These are phyloP conservation scores for Rhipidocladum racemiflorum DNA, from an alignment of 176 grass and related monocot genomes.

Conservation along the genomic window DNA sequence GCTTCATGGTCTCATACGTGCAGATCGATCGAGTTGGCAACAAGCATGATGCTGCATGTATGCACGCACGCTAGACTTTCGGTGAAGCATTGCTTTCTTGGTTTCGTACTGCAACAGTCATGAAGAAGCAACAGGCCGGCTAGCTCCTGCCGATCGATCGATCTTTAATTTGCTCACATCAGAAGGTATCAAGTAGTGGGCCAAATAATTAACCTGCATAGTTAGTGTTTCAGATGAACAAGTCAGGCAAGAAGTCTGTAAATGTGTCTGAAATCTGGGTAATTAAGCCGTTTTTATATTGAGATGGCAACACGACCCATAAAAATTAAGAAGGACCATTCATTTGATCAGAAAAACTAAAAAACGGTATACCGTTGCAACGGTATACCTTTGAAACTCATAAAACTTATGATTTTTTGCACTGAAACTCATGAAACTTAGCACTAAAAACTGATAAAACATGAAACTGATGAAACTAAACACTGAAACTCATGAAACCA, in stretches of 20 bases:
- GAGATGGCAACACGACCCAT: background rate
- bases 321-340: background rate
- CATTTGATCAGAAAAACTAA: too few relatives aligned
- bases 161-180: background rate
- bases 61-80: background rate
- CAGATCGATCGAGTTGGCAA: background rate
- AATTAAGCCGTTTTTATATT: background rate
- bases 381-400: too few relatives aligned
- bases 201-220: too few relatives aligned
- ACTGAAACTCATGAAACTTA: too few relatives aligned
- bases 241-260: background rate
- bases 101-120: slow-evolving; percentile 19
- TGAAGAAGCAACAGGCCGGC: background rate
- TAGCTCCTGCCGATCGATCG: background rate
- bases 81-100: slow-evolving; percentile 22
- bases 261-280: background rate
- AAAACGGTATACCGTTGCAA: too few relatives aligned
- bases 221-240: too few relatives aligned
- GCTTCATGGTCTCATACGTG: slow-evolving; percentile 1
- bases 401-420: too few relatives aligned
- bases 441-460: too few relatives aligned
- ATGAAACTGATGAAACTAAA: too few relatives aligned
- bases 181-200: background rate
- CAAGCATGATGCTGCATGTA: background rate
- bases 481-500: too few relatives aligned